These are phyloP conservation scores for Leishmania aethiopica DNA, from an alignment of 208 protist species.

Conservation along the genomic window DNA sequence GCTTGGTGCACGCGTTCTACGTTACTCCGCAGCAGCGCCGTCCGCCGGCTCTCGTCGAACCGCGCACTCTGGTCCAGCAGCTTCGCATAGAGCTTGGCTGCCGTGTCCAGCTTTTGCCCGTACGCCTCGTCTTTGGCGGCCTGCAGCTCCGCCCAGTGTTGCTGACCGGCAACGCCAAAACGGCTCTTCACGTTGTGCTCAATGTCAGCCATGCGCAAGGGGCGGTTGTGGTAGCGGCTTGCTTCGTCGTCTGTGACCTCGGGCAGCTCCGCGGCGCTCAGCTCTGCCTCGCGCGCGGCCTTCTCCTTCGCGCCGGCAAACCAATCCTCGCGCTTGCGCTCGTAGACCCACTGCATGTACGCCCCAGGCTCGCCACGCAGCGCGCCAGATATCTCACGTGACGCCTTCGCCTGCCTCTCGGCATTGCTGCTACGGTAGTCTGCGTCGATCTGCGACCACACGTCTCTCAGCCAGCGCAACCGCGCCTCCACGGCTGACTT, in stretches of 20 bases:
- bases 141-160: constrained; percentile 90
- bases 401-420: constrained; percentile 61
- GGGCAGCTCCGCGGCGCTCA: constrained; percentile 62
- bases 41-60: constrained; percentile 74
- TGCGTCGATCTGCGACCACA: constrained; percentile 88
- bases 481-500: constrained; percentile 62
- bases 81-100: constrained; percentile 75
- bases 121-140: constrained; percentile 82
- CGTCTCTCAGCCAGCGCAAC: constrained; percentile 78
- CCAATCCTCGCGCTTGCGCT: constrained; percentile 65
- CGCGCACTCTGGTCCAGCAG: constrained; percentile 72
- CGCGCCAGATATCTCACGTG: constrained; percentile 73
- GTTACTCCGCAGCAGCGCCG: constrained; percentile 63
- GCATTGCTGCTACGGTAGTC: constrained; percentile 82
- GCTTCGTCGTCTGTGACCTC: constrained; percentile 80
- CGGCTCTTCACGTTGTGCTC: constrained; percentile 71
- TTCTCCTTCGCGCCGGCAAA: constrained; percentile 64
- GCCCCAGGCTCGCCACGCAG: constrained; percentile 78
- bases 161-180: constrained; percentile 78
- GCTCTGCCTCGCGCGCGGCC: constrained; percentile 40
- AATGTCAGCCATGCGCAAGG: constrained; percentile 73
- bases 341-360: constrained; percentile 91
- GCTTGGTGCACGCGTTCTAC: constrained; percentile 80
- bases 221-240: constrained; percentile 75
- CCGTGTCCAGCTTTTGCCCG: constrained; percentile 72